phyloP scores from a whole-genome alignment of 1,284 basidiomycete species.

The Ganoderma multipileum region DNA sequence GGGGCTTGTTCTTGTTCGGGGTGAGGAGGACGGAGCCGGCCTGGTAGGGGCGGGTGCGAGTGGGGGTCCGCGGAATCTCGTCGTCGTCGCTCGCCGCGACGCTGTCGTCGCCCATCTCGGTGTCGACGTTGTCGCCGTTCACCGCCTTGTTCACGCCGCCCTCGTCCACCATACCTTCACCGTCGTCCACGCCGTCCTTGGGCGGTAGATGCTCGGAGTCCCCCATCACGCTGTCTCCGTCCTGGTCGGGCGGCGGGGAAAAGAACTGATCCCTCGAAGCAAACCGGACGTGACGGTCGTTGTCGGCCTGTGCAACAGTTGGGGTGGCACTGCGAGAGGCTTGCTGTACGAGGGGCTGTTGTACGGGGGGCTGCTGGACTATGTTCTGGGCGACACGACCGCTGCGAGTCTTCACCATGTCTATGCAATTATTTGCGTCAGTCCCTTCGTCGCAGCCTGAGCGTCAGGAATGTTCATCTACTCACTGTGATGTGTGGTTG shows the following conservation, averaged over 20 bases:
- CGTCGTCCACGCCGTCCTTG: neutral
- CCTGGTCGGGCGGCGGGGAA: neutral
- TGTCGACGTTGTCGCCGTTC: conserved; percentile 23
- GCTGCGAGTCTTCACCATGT: neutral
- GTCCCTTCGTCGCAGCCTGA: neutral
- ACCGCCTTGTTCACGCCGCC: neutral
- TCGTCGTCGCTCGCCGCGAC: neutral
- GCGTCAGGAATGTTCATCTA: neutral
- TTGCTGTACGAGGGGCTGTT: neutral
- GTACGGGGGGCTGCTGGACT: neutral
- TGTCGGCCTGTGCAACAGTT: neutral
- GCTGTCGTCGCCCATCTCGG: conserved; percentile 21
- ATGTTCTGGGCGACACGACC: neutral
- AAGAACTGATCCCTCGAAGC: neutral
- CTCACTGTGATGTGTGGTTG: neutral
- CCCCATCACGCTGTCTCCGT: conserved; percentile 2
- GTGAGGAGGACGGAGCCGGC: conserved; percentile 26
- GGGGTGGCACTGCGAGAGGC: neutral
- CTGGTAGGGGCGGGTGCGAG: conserved; percentile 8
- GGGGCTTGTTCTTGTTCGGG: conserved; percentile 18
- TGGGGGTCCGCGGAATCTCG: conserved; percentile 18
- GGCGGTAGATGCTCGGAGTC: neutral
- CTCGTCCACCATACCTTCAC: neutral
- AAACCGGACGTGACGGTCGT: neutral
- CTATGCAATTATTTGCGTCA: neutral